Percentiles rank a stretch among this genome's conserved stretches.
Conservation (phyloP, 2,329 filamentous ascomycete genomes). For the Chaetomium sp. region DNA sequence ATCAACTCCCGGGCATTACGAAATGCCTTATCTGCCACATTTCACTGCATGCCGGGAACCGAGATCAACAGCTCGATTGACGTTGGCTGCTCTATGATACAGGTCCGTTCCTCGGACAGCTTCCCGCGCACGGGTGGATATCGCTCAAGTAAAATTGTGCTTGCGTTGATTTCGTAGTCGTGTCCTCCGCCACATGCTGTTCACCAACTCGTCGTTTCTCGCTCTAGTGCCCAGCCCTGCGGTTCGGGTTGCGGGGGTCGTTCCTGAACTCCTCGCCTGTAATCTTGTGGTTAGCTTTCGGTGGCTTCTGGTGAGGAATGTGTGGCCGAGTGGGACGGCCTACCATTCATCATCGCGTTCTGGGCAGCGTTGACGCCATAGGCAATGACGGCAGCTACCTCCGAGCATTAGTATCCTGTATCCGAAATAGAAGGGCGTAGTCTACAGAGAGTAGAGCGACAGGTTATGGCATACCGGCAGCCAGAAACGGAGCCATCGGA, state of each 20-base stretch:
- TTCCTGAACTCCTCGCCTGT: conserved; percentile 93
- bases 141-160: conserved; percentile 18
- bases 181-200: conserved; percentile 18
- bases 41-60: conserved; percentile 5
- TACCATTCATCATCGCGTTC: conserved; percentile 72
- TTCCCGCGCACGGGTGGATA: conserved; percentile 10
- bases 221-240: conserved; percentile 41
- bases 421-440: too few species aligned
- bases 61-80: conserved; percentile 23
- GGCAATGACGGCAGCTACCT: conserved; percentile 69
- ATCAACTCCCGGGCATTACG: neutral
- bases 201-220: conserved; percentile 14
- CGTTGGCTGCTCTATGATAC: conserved; percentile 36
- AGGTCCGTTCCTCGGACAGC: conserved; percentile 27
- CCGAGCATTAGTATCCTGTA: neutral
- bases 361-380: conserved; percentile 87
- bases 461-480: conserved; percentile 66
- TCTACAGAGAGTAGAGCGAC: neutral
- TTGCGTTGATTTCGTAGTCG: neutral
- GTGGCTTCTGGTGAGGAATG: conserved; percentile 8
- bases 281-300: conserved; percentile 7
- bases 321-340: conserved; percentile 19
- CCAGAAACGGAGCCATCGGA: conserved; percentile 90
- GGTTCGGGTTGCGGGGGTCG: conserved; percentile 80
- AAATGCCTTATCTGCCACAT: neutral